Evolutionary conservation across 306 rosid species (phyloP).

Genomic region (Quercus agrifolia): DNA sequence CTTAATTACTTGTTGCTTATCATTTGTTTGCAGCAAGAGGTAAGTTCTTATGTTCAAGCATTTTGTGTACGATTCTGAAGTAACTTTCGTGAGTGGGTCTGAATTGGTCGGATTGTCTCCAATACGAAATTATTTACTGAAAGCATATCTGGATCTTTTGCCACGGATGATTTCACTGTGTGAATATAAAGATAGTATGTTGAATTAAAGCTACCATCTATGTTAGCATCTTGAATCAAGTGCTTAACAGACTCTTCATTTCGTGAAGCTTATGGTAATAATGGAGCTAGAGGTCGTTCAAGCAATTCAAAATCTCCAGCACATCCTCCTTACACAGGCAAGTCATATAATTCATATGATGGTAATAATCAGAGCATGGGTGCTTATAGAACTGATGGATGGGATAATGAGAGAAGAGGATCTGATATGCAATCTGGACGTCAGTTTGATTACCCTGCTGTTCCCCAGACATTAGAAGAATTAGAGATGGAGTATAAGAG

Average conservation of each 20-base stretch:
- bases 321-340: slow-evolving; percentile 59
- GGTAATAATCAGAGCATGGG: slow-evolving; percentile 57
- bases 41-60: slow-evolving; percentile 90
- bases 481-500: slow-evolving; percentile 77
- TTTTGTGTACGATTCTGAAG: slow-evolving; percentile 69
- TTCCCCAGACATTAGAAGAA: slow-evolving; percentile 73
- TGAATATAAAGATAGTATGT: slow-evolving; percentile 58
- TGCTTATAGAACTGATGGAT: slow-evolving; percentile 66
- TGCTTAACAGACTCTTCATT: slow-evolving; percentile 80
- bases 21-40: slow-evolving; percentile 94
- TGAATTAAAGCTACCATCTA: slow-evolving; percentile 73
- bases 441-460: slow-evolving; percentile 57
- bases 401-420: slow-evolving; percentile 76
- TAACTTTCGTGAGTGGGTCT: slow-evolving; percentile 42
- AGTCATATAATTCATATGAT: slow-evolving; percentile 64
- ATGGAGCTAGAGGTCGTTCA: slow-evolving; percentile 83
- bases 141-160: slow-evolving; percentile 48
- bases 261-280: slow-evolving; percentile 93
- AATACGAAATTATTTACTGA: slow-evolving; percentile 54
- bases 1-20: slow-evolving; percentile 52
- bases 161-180: slow-evolving; percentile 62
- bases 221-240: slow-evolving; percentile 65
- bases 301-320: slow-evolving; percentile 92
- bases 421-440: slow-evolving; percentile 63
- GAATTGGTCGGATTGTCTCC: slow-evolving; percentile 54